These are phyloP conservation scores for Forsythia viridissima DNA, from an alignment of 257 asterid species.

Conservation along the genomic window DNA sequence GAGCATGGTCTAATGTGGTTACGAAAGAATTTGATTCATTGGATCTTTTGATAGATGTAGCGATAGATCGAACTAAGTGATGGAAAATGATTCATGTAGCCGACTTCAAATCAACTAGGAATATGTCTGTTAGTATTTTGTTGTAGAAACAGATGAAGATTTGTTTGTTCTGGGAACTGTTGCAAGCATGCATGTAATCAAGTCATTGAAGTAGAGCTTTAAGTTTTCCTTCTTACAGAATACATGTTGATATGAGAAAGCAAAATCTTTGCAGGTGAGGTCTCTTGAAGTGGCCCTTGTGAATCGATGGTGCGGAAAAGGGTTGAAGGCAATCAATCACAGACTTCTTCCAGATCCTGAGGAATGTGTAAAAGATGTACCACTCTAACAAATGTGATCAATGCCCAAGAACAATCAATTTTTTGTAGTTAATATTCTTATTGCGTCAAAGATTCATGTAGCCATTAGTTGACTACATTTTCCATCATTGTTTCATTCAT, in stretches of 20 bases:
- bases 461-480: background rate
- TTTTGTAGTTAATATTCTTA: conserved; percentile 25
- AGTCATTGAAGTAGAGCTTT: background rate
- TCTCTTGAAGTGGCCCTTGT: conserved; percentile 67
- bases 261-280: conserved; percentile 67
- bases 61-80: background rate
- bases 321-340: conserved; percentile 59
- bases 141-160: background rate
- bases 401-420: background rate
- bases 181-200: background rate
- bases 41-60: background rate
- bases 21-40: background rate
- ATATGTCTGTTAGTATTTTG: background rate
- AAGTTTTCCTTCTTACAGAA: background rate
- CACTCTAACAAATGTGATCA: conserved; percentile 27
- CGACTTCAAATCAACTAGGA: background rate
- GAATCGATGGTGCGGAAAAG: conserved; percentile 56
- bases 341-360: conserved; percentile 48
- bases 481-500: background rate
- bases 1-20: background rate
- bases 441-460: background rate
- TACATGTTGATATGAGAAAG: background rate
- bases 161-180: background rate
- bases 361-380: conserved; percentile 63
- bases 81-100: background rate